Conservation (phyloP, 2,329 filamentous ascomycete genomes). For the Epichloe glyceriae region DNA sequence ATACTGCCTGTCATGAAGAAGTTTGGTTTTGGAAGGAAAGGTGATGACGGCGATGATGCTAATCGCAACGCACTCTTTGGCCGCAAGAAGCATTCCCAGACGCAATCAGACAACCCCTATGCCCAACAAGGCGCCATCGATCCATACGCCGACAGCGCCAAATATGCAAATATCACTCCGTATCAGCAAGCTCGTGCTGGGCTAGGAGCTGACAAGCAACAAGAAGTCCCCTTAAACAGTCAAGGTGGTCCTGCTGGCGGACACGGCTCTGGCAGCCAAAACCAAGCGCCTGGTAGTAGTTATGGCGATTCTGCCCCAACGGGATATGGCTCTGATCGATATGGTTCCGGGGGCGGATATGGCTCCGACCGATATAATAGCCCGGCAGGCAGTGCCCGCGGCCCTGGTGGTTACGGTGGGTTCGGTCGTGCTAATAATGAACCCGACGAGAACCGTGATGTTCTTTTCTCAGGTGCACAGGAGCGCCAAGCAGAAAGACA, state of each 20-base stretch:
- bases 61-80: slow-evolving; percentile 39
- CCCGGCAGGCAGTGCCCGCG: slow-evolving; percentile 23
- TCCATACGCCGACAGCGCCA: slow-evolving; percentile 38
- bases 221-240: slow-evolving; percentile 19
- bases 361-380: slow-evolving; percentile 33
- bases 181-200: slow-evolving; percentile 31
- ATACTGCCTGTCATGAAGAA: slow-evolving; percentile 36
- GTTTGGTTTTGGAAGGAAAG: slow-evolving; percentile 46
- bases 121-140: slow-evolving; percentile 38
- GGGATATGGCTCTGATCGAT: slow-evolving; percentile 42
- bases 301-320: slow-evolving; percentile 14
- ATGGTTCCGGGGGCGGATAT: slow-evolving; percentile 38
- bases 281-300: slow-evolving; percentile 6
- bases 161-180: slow-evolving; percentile 31
- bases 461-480: slow-evolving; percentile 47
- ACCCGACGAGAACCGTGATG: slow-evolving; percentile 44
- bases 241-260: slow-evolving; percentile 6
- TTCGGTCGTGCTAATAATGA: slow-evolving; percentile 33
- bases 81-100: slow-evolving; percentile 37
- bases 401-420: slow-evolving; percentile 48
- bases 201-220: slow-evolving; percentile 18
- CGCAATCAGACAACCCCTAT: slow-evolving; percentile 42
- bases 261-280: slow-evolving; percentile 9
- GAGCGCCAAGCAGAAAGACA: slow-evolving; percentile 33
- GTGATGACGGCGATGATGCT: slow-evolving; percentile 34